phyloP scores from a whole-genome alignment of 1,139 yeast species.

The Protomyces lactucae-debilis region DNA sequence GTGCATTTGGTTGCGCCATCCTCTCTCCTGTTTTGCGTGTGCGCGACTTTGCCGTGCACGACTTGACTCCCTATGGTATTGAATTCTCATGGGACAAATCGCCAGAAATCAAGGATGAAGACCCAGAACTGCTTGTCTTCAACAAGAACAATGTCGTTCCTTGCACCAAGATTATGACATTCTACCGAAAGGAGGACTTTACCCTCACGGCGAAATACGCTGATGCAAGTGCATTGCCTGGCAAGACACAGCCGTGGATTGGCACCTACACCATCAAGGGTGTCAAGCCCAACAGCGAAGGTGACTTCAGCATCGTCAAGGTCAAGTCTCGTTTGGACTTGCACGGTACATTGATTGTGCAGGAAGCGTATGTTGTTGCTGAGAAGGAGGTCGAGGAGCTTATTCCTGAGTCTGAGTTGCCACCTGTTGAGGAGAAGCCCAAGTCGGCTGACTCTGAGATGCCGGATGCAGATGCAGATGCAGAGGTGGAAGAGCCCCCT shows the following conservation, averaged over 20 bases:
- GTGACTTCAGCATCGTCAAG: slow-evolving; percentile 77
- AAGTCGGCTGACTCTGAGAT: slow-evolving; percentile 42
- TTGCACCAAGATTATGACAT: slow-evolving; percentile 88
- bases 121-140: slow-evolving; percentile 92
- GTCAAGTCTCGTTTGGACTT: slow-evolving; percentile 95
- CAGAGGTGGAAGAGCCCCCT: slow-evolving; percentile 38
- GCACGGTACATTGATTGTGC: slow-evolving; percentile 90
- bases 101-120: slow-evolving; percentile 64
- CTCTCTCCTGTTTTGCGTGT: slow-evolving; percentile 99
- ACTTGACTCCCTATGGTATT: slow-evolving; percentile 83
- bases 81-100: slow-evolving; percentile 94
- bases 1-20: slow-evolving; percentile 97
- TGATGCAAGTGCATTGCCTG: slow-evolving; percentile 65
- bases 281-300: slow-evolving; percentile 71
- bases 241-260: slow-evolving; percentile 58
- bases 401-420: slow-evolving; percentile 35
- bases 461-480: slow-evolving; percentile 51
- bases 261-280: slow-evolving; percentile 87
- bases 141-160: slow-evolving; percentile 92
- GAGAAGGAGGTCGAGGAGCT: slow-evolving; percentile 82
- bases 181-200: slow-evolving; percentile 88
- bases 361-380: slow-evolving; percentile 91
- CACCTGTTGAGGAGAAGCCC: slow-evolving; percentile 49
- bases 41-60: slow-evolving; percentile 97
- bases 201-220: slow-evolving; percentile 83